phyloP scores from a whole-genome alignment of 2,329 filamentous ascomycete genomes.

The Escovopsis weberi region DNA sequence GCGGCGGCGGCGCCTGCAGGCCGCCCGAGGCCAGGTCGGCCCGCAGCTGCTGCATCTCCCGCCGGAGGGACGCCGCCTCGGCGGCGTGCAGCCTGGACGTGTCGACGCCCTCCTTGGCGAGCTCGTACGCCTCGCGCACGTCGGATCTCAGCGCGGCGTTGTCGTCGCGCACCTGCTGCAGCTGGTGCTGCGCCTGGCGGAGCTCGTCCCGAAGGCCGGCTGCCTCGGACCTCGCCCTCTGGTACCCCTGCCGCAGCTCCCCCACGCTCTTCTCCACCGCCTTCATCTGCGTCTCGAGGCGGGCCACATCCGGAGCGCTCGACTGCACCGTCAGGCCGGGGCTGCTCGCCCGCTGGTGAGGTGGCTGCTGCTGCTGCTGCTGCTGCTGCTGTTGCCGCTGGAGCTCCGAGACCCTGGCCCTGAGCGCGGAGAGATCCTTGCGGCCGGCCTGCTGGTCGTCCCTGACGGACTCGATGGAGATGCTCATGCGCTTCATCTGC shows the following conservation, averaged over 20 bases:
- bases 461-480: slow-evolving; percentile 14
- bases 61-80: slow-evolving; percentile 18
- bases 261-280: slow-evolving; percentile 9
- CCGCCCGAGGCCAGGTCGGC: slow-evolving; percentile 12
- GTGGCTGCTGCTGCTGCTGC: not conserved
- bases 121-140: slow-evolving; percentile 11
- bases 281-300: slow-evolving; percentile 12
- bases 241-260: slow-evolving; percentile 9
- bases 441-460: slow-evolving; percentile 10
- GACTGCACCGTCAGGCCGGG: no score
- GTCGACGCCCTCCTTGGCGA: slow-evolving; percentile 11
- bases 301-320: slow-evolving; percentile 1
- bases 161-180: slow-evolving; percentile 10
- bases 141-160: slow-evolving; percentile 12
- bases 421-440: slow-evolving; percentile 15
- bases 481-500: slow-evolving; percentile 19
- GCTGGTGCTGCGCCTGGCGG: slow-evolving; percentile 9
- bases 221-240: slow-evolving; percentile 8
- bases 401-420: slow-evolving; percentile 11
- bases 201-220: slow-evolving; percentile 12
- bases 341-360: no score
- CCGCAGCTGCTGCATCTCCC: slow-evolving; percentile 19
- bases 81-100: slow-evolving; percentile 13
- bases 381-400: not conserved
- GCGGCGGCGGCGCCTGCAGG: no score